Conservation (phyloP, 148 eudicot species). For the Rhododendron kiyosumense region DNA sequence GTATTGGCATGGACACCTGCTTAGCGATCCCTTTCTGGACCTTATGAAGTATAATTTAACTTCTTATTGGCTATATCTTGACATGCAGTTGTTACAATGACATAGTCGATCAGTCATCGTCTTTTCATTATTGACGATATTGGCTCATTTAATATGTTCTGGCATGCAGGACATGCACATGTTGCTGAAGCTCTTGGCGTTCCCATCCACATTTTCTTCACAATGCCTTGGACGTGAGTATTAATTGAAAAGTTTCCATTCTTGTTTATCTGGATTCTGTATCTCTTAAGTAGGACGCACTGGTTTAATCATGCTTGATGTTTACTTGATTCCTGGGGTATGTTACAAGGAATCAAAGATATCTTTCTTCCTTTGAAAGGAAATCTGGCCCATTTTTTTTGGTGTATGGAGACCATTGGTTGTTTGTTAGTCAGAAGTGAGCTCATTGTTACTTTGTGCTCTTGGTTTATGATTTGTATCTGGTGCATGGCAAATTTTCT, state of each 20-base stretch:
- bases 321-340: conserved; percentile 1
- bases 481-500: neutral
- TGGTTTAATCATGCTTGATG: neutral
- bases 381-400: neutral
- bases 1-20: neutral
- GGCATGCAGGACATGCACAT: conserved; percentile 75
- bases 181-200: conserved; percentile 96
- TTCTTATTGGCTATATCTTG: neutral
- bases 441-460: neutral
- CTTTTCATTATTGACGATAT: neutral
- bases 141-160: conserved; percentile 5
- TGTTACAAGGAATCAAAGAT: neutral
- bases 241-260: neutral
- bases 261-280: conserved; percentile 4
- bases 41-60: neutral
- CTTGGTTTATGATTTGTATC: neutral
- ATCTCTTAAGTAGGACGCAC: neutral
- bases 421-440: neutral
- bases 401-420: neutral
- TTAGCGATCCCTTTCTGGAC: neutral
- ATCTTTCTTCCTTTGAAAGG: neutral
- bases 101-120: neutral
- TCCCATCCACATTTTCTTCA: conserved; percentile 92
- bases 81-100: neutral
- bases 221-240: conserved; percentile 98